A percentile compares a stretch with the other conserved stretches of the same genome.
Conservation (phyloP, 2,329 filamentous ascomycete genomes). For the Pseudocercospora vitis region DNA sequence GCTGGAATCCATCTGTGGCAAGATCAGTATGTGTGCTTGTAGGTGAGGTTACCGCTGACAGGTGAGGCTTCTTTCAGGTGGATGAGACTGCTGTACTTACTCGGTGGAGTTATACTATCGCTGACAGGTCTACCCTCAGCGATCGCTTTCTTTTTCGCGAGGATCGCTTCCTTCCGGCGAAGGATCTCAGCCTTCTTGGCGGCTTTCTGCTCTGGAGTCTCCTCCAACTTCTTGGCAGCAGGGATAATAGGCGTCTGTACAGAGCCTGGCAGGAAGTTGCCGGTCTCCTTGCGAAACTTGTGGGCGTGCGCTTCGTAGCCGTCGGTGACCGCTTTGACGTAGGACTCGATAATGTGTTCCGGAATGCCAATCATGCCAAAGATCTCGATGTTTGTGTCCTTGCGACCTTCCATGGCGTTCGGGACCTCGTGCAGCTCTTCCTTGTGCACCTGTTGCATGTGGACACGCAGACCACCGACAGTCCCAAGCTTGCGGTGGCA, state of each 20-base stretch:
- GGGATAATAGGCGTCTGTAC: background rate
- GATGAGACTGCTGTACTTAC: background rate
- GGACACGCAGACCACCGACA: conserved; percentile 90
- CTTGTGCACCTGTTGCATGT: conserved; percentile 99
- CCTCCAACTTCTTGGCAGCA: conserved; percentile 4
- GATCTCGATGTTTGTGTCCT: conserved; percentile 87
- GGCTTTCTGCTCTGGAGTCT: conserved; percentile 4
- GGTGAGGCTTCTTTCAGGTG: too few species aligned
- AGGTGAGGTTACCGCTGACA: too few species aligned
- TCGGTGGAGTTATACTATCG: background rate
- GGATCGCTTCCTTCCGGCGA: background rate
- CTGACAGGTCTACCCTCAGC: background rate
- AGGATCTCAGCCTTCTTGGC: conserved; percentile 9
- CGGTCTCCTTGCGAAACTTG: conserved; percentile 65
- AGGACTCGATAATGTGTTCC: conserved; percentile 75
- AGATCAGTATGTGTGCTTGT: background rate
- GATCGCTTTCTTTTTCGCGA: background rate
- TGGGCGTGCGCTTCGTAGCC: conserved; percentile 86
- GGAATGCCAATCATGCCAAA: conserved; percentile 98
- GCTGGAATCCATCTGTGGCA: background rate
- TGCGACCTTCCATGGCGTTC: conserved; percentile 84
- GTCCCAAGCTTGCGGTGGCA: conserved; percentile 89
- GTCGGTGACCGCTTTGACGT: conserved; percentile 81
- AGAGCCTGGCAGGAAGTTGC: conserved; percentile 68
- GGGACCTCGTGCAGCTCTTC: conserved; percentile 84